These are phyloP conservation scores for Marchantia paleacea DNA, from an alignment of 225 moss, liverwort and hornwort species.

Conservation along the genomic window DNA sequence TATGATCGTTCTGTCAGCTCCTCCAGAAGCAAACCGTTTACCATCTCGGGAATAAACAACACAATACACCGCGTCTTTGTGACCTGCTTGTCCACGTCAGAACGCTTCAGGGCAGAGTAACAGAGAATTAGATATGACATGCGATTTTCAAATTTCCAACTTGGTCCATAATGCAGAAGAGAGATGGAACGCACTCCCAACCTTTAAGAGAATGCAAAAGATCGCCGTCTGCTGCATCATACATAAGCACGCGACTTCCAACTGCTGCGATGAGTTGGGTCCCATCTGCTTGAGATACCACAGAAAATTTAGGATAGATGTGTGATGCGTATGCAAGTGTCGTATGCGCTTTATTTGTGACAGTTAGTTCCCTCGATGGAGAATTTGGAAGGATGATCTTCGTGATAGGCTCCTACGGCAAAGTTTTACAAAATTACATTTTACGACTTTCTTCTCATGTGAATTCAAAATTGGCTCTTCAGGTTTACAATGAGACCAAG, in stretches of 20 bases:
- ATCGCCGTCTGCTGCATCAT: slow-evolving; percentile 88
- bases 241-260: slow-evolving; percentile 93
- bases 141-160: neutral
- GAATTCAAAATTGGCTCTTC: too few relatives aligned
- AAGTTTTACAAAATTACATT: too few relatives aligned
- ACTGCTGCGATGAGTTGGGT: slow-evolving; percentile 90
- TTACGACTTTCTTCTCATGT: too few relatives aligned
- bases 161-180: neutral
- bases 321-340: neutral
- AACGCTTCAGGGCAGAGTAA: neutral
- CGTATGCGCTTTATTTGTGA: neutral
- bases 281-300: slow-evolving; percentile 53
- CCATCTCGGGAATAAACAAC: slow-evolving; percentile 93
- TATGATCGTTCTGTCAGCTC: slow-evolving; percentile 91
- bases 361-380: neutral
- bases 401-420: too few relatives aligned
- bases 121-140: neutral
- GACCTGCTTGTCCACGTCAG: slow-evolving; percentile 43
- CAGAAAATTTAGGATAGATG: neutral
- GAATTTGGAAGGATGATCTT: neutral
- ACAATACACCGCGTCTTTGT: slow-evolving; percentile 85
- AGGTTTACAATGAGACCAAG: too few relatives aligned
- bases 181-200: slow-evolving; percentile 10
- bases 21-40: slow-evolving; percentile 94
- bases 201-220: slow-evolving; percentile 95